Percentiles rank a stretch among this genome's conserved stretches.
Conservation (phyloP, 2,329 filamentous ascomycete species). For the Aspergillus caelatus region DNA sequence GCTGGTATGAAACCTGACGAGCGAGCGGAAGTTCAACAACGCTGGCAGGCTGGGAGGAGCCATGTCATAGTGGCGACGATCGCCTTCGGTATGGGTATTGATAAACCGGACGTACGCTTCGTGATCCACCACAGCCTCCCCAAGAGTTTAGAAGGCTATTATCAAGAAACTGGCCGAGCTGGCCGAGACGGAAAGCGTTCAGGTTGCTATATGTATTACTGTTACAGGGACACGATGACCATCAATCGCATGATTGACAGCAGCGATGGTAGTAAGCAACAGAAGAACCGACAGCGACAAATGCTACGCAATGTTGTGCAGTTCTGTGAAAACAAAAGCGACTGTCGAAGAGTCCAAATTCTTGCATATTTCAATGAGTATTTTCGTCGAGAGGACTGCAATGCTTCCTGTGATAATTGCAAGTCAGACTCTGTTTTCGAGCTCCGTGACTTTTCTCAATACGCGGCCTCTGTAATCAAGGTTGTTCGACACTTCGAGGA, state of each 20-base stretch:
- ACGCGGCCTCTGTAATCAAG: conserved; percentile 70
- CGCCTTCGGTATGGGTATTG: conserved; percentile 99
- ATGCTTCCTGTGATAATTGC: conserved; percentile 86
- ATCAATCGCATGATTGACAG: conserved; percentile 81
- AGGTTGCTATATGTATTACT: conserved; percentile 87
- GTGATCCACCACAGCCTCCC: conserved; percentile 92
- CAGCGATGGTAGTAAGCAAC: conserved; percentile 73
- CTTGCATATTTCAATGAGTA: conserved; percentile 92
- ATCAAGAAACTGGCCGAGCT: conserved; percentile 95
- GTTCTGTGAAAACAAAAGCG: conserved; percentile 85
- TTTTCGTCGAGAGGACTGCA: conserved; percentile 73
- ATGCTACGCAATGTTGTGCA: conserved; percentile 86
- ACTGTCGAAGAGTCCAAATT: conserved; percentile 86
- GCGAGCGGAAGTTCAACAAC: conserved; percentile 71
- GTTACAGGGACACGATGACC: conserved; percentile 72
- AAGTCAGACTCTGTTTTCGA: conserved; percentile 71
- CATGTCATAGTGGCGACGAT: conserved; percentile 97
- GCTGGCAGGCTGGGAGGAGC: conserved; percentile 78
- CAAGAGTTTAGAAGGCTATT: conserved; percentile 96
- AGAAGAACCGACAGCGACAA: conserved; percentile 79
- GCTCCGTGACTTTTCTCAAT: conserved; percentile 73
- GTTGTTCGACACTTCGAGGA: conserved; percentile 62
- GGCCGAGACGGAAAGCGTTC: conserved; percentile 87
- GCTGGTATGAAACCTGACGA: conserved; percentile 71
- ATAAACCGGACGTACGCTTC: conserved; percentile 94